phyloP scores from a whole-genome alignment of 345 rosid species.

The Salix brachista region DNA sequence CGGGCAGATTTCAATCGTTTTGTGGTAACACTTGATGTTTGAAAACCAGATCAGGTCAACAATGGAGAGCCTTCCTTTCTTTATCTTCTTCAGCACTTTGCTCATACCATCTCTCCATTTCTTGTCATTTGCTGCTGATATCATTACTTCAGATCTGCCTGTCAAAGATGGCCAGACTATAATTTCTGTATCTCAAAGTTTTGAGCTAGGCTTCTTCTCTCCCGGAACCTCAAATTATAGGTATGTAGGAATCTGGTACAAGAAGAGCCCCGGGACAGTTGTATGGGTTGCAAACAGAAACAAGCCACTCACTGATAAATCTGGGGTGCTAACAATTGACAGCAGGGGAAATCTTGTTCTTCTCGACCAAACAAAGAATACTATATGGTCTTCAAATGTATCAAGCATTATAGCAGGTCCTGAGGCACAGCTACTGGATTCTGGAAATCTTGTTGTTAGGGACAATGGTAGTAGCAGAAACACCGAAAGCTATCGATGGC shows the following conservation, averaged over 20 bases:
- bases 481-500: background rate
- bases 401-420: background rate
- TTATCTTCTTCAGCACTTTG: background rate
- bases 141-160: constrained; percentile 4
- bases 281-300: constrained; percentile 18
- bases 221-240: background rate
- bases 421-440: constrained; percentile 4
- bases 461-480: background rate
- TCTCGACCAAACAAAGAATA: background rate
- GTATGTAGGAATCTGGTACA: constrained; percentile 17
- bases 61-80: background rate
- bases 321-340: background rate
- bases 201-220: constrained; percentile 35
- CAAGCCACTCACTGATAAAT: background rate
- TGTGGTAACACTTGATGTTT: too few species aligned
- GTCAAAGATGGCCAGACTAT: constrained; percentile 18
- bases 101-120: background rate
- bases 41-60: background rate
- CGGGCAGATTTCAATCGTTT: too few species aligned
- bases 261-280: constrained; percentile 9
- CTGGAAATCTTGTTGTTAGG: constrained; percentile 11
- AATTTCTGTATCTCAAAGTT: constrained; percentile 19
- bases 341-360: background rate
- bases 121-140: constrained; percentile 8
- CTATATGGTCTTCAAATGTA: constrained; percentile 9